These are phyloP conservation scores for Saccharata proteae DNA, from an alignment of 2,329 filamentous ascomycete genomes.

Conservation along the genomic window DNA sequence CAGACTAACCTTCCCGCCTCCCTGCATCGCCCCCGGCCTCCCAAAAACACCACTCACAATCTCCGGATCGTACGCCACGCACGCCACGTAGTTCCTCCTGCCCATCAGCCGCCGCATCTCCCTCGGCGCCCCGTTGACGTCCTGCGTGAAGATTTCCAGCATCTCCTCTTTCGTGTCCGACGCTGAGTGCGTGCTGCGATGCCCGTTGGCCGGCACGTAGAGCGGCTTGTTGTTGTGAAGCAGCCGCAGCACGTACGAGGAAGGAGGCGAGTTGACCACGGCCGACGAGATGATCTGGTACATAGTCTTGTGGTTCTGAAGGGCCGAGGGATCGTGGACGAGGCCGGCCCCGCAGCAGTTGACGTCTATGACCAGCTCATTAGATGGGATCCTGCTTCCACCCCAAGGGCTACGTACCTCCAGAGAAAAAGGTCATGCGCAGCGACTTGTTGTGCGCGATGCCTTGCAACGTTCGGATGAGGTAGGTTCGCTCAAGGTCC, in stretches of 20 bases:
- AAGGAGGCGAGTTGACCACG: constrained; percentile 79
- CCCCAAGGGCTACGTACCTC: constrained; percentile 49
- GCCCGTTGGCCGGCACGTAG: constrained; percentile 85
- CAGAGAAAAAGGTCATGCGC: constrained; percentile 92
- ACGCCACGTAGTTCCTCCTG: constrained; percentile 79
- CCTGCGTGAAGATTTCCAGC: constrained; percentile 98
- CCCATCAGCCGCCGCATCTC: constrained; percentile 92
- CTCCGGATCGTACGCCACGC: constrained; percentile 90
- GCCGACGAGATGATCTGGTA: constrained; percentile 93
- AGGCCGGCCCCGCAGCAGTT: constrained; percentile 86
- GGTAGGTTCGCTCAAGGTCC: constrained; percentile 90
- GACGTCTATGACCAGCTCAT: constrained; percentile 45
- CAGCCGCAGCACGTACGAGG: constrained; percentile 78
- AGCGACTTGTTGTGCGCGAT: constrained; percentile 92
- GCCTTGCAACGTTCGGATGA: constrained; percentile 89
- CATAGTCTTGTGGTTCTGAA: constrained; percentile 96
- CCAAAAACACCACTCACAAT: constrained; percentile 42
- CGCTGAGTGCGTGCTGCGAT: constrained; percentile 53
- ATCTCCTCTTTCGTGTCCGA: constrained; percentile 98
- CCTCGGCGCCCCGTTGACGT: constrained; percentile 69
- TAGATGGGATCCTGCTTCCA: no score
- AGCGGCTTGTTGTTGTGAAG: constrained; percentile 91
- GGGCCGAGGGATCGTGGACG: constrained; percentile 84
- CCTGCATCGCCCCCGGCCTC: constrained; percentile 25
- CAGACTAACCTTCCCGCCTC: constrained; percentile 53